Base-by-base conservation (phyloP, 2,329 filamentous ascomycete genomes). In the Magnaporthiopsis poae region DNA sequence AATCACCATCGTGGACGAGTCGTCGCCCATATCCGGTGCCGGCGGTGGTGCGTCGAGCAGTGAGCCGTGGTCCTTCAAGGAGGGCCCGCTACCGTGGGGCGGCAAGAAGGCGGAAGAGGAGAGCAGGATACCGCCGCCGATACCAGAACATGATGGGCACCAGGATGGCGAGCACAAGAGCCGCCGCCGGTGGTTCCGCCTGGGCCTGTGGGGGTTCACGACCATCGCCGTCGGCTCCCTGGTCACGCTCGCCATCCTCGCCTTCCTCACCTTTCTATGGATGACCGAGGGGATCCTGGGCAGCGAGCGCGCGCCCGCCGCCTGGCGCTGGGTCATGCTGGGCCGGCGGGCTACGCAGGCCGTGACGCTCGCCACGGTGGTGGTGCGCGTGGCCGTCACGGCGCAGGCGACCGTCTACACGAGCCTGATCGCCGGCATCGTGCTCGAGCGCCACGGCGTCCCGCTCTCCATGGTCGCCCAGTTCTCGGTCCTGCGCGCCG, bases 361-460 rank as follows among this genome's bases (percentile, higher is more conserved):
- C 21, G 66, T 71, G 61, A 73, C 71, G 13, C 27, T 72, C 3
- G 66, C 68, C 7, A 69, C 71, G 0, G 68, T 71, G 2, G 56
- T 71, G n/a, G 66, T 71, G 5, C 67, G 70, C 5, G 62, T 71
- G 0, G 67, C 68, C 21, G 64, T 69, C 35, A 69, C 69, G 11
- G 66, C 69, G 18, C 70, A 71, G 35, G 67, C 70, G 11, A 66
- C 68, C 12, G 66, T 72, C 61, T 69, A 68, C 61, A 73, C 71
- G 12, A 72, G 71, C 56, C 63, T 73, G 59, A 62, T 71, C 7
- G 71, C 72, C 0, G 70, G 70, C 3, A 66, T 70, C 1, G 35
- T 72, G 7, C 64, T 72, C 13, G 70, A 72, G 64, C 70, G 64
- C 15, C 65, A 69, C 18, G 71, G 71, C 3, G 71, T 73, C 1